Conservation (phyloP, 1,284 basidiomycete species). For the Pterulicium gracile region DNA sequence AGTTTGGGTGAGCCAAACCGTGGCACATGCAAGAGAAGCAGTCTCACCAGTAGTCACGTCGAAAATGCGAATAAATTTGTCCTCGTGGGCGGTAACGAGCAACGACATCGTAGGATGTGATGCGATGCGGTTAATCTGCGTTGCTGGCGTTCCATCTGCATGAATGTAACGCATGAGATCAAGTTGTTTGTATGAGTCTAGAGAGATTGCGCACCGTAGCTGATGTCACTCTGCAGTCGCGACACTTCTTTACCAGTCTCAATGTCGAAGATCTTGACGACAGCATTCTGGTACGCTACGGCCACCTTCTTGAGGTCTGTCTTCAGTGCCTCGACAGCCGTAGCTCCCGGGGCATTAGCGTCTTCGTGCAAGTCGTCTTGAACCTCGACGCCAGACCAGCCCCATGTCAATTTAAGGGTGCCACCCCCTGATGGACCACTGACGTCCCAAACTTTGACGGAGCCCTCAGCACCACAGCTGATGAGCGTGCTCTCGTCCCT, state of each 20-base stretch:
- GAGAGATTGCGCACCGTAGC: conserved; percentile 51
- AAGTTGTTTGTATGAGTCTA: too few species aligned
- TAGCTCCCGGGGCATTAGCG: conserved; percentile 54
- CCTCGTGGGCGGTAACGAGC: conserved; percentile 87
- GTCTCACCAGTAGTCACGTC: conserved; percentile 70
- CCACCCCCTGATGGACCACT: conserved; percentile 49
- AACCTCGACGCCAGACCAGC: conserved; percentile 57
- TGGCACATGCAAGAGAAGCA: conserved; percentile 3
- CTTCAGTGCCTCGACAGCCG: conserved; percentile 72
- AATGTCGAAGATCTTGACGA: conserved; percentile 86
- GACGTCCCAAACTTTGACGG: conserved; percentile 90
- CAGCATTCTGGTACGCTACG: conserved; percentile 87
- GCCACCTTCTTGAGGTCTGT: conserved; percentile 70
- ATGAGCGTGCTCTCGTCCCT: conserved; percentile 74
- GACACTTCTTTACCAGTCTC: conserved; percentile 76
- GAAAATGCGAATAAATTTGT: conserved; percentile 87
- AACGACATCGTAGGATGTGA: conserved; percentile 89
- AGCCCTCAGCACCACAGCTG: conserved; percentile 84
- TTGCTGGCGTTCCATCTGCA: conserved; percentile 56
- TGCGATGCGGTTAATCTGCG: conserved; percentile 83
- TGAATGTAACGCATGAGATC: conserved; percentile 8
- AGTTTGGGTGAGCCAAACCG: conserved; percentile 9
- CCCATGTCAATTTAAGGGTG: conserved; percentile 67
- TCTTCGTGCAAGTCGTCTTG: conserved; percentile 42
- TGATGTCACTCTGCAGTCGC: conserved; percentile 57